phyloP scores from a whole-genome alignment of 2,329 filamentous ascomycete species.

The Colletotrichum orbiculare region DNA sequence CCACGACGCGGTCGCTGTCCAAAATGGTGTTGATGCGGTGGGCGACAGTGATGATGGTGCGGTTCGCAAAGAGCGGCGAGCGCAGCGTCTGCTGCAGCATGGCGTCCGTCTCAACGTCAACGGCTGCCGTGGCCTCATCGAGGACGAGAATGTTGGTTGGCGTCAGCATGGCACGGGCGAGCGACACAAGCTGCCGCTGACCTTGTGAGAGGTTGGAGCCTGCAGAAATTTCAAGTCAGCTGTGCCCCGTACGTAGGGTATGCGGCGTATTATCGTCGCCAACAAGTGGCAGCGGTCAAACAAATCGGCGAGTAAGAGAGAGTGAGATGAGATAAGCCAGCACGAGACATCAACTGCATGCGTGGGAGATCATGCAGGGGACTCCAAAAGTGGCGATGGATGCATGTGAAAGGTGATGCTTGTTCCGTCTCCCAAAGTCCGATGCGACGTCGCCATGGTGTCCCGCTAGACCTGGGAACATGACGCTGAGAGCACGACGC shows the following conservation, averaged over 20 bases:
- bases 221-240: conserved; percentile 49
- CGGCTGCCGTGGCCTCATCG: conserved; percentile 91
- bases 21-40: conserved; percentile 99
- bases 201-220: conserved; percentile 96
- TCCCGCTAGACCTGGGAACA: conserved; percentile 13
- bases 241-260: conserved; percentile 28
- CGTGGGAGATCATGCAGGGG: conserved; percentile 50
- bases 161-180: conserved; percentile 92
- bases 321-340: conserved; percentile 37
- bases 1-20: conserved; percentile 87
- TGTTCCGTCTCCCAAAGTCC: background rate
- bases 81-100: conserved; percentile 73
- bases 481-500: conserved; percentile 37
- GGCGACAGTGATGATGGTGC: conserved; percentile 97
- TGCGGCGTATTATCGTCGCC: conserved; percentile 23
- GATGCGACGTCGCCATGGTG: conserved; percentile 1
- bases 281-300: background rate
- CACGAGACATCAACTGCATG: conserved; percentile 48
- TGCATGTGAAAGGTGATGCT: conserved; percentile 31
- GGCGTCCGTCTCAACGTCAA: conserved; percentile 76
- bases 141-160: conserved; percentile 97
- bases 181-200: conserved; percentile 91
- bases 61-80: conserved; percentile 80
- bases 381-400: conserved; percentile 37
- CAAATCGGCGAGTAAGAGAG: conserved; percentile 13